Conservation (phyloP, 208 protist species). For the Acanthamoeba healyi region DNA sequence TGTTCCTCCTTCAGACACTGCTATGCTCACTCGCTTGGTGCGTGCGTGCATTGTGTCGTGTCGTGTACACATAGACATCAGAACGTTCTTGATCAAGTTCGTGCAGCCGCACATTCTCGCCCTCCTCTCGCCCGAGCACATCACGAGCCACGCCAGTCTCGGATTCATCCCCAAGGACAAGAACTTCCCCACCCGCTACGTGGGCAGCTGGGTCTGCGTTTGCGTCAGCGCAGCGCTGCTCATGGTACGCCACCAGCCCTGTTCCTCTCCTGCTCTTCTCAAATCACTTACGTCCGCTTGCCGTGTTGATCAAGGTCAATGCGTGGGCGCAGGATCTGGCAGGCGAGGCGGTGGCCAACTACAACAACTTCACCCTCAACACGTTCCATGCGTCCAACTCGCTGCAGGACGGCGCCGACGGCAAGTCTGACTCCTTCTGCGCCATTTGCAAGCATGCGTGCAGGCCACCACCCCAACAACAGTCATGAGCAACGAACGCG, state of each 20-base stretch:
- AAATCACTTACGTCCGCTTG: background rate
- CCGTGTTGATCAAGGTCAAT: background rate
- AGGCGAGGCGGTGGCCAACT: constrained; percentile 19
- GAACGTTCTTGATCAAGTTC: constrained; percentile 11
- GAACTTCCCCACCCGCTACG: constrained; percentile 59
- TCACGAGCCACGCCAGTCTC: constrained; percentile 7
- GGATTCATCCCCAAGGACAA: constrained; percentile 65
- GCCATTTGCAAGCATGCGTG: background rate
- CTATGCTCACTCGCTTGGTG: no score
- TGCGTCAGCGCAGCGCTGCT: constrained; percentile 10
- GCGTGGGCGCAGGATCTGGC: constrained; percentile 49
- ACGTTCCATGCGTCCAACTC: constrained; percentile 45
- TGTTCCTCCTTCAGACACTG: no score
- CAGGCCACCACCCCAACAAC: no score
- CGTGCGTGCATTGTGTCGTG: background rate
- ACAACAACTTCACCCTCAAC: constrained; percentile 67
- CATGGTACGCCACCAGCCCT: background rate
- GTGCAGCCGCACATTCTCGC: background rate
- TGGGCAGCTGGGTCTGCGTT: constrained; percentile 60
- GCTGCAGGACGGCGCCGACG: constrained; percentile 6
- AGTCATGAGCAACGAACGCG: no score
- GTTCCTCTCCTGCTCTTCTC: background rate
- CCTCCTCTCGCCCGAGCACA: background rate
- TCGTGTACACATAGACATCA: background rate
- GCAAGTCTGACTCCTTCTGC: background rate